Percentiles rank a stretch among this genome's conserved stretches.
phyloP scores from a whole-genome alignment of 2,329 filamentous ascomycete species.

The Botryotinia globosa region DNA sequence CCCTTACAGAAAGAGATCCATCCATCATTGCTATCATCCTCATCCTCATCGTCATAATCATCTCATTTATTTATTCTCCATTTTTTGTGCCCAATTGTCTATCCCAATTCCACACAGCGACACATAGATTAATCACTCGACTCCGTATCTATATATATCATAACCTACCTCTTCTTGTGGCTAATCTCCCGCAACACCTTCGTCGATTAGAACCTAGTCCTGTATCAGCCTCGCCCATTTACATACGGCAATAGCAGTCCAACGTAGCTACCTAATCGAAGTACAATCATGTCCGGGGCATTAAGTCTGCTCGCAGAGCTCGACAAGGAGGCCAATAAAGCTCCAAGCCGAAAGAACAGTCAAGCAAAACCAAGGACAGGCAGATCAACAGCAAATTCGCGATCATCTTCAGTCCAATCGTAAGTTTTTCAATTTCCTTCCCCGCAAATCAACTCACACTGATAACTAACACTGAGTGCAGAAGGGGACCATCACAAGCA shows the following conservation, averaged over 20 bases:
- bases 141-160: not conserved
- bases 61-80: constrained; percentile 5
- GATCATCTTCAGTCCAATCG: constrained; percentile 19
- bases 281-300: constrained; percentile 6
- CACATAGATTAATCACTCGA: not conserved
- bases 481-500: constrained; percentile 4
- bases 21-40: not conserved
- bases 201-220: not conserved
- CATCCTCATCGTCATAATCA: constrained; percentile 3
- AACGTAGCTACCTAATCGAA: not conserved
- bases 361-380: constrained; percentile 8
- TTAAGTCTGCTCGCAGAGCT: constrained; percentile 15
- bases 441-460: too few relatives aligned
- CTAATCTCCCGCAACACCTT: not conserved
- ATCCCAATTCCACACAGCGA: not conserved
- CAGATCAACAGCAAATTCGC: constrained; percentile 15
- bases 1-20: not conserved
- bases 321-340: constrained; percentile 14
- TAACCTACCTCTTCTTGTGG: not conserved
- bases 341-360: constrained; percentile 15
- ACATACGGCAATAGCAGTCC: not conserved
- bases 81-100: constrained; percentile 4
- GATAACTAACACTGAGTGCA: not conserved
- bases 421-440: not conserved
- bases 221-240: not conserved